Conservation (phyloP, 148 eudicot species). For the Fagopyrum homotropicum region DNA sequence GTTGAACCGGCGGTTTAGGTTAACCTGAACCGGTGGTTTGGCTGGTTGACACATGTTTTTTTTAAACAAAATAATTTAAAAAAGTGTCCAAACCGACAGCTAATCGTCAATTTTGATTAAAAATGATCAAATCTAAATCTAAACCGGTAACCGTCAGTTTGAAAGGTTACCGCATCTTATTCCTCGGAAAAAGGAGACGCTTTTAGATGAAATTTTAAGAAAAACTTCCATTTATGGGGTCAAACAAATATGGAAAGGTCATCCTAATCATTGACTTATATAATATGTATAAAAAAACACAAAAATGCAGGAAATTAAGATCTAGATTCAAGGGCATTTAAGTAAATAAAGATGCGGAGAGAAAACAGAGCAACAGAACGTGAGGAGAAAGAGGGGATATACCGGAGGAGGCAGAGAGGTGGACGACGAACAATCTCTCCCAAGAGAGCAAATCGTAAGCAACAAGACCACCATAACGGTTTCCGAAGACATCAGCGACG, state of each 20-base stretch:
- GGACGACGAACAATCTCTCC: conserved; percentile 56
- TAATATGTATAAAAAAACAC: background rate
- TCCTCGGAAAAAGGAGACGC: no score
- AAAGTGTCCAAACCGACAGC: no score
- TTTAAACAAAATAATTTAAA: no score
- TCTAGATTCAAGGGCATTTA: background rate
- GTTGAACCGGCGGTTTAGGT: no score
- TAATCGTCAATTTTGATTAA: no score
- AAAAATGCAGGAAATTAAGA: background rate
- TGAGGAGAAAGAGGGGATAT: background rate
- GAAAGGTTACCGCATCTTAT: no score
- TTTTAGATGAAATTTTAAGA: background rate
- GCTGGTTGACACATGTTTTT: no score
- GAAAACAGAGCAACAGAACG: background rate
- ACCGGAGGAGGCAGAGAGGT: conserved; percentile 57
- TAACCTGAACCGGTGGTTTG: no score
- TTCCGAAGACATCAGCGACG: conserved; percentile 50
- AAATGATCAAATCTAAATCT: no score
- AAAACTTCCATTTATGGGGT: background rate
- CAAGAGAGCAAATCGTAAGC: conserved; percentile 77
- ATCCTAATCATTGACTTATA: no score
- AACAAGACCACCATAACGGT: conserved; percentile 59
- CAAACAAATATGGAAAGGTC: no score
- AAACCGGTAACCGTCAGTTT: no score
- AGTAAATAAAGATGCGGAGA: background rate